Conservation (phyloP, 225 moss, liverwort and hornwort genomes). For the Pleurozium schreberi region DNA sequence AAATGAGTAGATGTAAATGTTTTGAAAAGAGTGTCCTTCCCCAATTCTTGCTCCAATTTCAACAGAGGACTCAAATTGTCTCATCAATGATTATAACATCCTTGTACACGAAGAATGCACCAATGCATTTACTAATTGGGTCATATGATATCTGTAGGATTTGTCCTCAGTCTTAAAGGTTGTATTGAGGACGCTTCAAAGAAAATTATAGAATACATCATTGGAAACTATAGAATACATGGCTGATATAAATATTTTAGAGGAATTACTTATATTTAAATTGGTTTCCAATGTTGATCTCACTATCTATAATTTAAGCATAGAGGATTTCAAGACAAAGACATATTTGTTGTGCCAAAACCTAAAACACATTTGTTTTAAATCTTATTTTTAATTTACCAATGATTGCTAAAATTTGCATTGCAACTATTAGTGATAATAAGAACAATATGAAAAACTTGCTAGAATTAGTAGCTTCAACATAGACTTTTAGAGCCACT, state of each 20-base stretch:
- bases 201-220: not conserved
- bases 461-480: not conserved
- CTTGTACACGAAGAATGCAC: not conserved
- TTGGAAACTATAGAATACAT: not conserved
- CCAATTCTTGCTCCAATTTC: too few species aligned
- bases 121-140: not conserved
- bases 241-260: too few species aligned
- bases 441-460: not conserved
- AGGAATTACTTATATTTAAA: not conserved
- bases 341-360: not conserved
- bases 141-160: accelerated
- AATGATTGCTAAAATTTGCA: not conserved
- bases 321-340: not conserved
- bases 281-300: not conserved
- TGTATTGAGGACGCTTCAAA: not conserved
- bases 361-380: not conserved
- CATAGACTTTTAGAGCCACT: accelerated
- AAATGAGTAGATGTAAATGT: not conserved
- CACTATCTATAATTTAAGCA: not conserved
- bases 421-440: not conserved
- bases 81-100: not conserved
- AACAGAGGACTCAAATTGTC: accelerated
- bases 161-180: not conserved
- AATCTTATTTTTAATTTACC: not conserved
- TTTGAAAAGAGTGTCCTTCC: too few species aligned